These are phyloP conservation scores for Zasmidium angulare DNA, from an alignment of 2,329 filamentous ascomycete species.

Conservation along the genomic window DNA sequence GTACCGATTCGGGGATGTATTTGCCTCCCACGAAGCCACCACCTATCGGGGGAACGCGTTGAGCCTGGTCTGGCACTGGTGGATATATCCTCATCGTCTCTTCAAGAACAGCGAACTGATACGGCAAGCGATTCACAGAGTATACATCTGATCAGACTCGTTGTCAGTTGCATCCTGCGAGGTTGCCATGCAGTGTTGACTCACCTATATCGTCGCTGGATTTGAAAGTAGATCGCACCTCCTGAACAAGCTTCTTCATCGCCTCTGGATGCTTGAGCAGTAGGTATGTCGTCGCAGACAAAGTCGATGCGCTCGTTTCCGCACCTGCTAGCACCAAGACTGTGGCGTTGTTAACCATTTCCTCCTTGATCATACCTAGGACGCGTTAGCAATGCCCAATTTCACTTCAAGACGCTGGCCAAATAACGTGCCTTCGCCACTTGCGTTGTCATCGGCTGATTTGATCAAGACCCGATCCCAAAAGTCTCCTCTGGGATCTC, in stretches of 20 bases:
- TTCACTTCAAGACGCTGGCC: too few relatives aligned
- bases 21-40: conserved; percentile 26
- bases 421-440: conserved; percentile 15
- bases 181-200: background rate
- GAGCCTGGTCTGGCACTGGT: conserved; percentile 37
- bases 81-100: conserved; percentile 48
- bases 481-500: conserved; percentile 17
- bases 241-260: conserved; percentile 40
- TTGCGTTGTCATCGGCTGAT: conserved; percentile 14
- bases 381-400: background rate
- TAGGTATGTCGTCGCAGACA: conserved; percentile 28
- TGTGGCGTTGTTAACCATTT: conserved; percentile 30
- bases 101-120: conserved; percentile 46
- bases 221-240: conserved; percentile 44
- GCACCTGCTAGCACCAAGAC: conserved; percentile 34
- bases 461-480: conserved; percentile 22
- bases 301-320: conserved; percentile 35
- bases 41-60: conserved; percentile 23
- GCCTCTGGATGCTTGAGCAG: conserved; percentile 24
- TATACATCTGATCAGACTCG: conserved; percentile 6
- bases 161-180: background rate
- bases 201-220: conserved; percentile 29
- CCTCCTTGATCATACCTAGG: conserved; percentile 24
- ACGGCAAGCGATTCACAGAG: conserved; percentile 28
- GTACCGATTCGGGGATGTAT: conserved; percentile 23